Conservation (phyloP, 164 flowering plant genomes). For the Pachysandra terminalis region DNA sequence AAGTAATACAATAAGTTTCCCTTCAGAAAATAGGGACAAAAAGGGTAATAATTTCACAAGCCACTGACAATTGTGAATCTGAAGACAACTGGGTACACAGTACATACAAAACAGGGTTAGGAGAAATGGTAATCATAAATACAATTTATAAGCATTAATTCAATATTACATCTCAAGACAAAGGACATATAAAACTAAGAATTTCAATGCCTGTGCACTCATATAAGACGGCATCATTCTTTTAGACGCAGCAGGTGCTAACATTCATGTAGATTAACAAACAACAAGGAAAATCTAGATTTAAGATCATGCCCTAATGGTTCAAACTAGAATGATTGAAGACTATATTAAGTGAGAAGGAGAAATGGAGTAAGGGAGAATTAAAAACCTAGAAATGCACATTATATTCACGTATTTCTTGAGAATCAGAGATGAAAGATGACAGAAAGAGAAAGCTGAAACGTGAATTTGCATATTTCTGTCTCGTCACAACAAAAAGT, state of each 20-base stretch:
- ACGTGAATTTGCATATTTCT: too few species aligned
- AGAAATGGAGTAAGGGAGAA: neutral
- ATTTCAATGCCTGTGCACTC: too few species aligned
- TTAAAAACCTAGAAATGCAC: neutral
- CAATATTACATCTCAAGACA: too few species aligned
- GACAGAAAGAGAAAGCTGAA: too few species aligned
- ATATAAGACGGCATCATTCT: neutral
- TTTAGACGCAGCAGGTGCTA: neutral
- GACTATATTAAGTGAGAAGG: neutral
- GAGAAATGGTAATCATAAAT: too few species aligned
- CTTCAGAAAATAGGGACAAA: neutral
- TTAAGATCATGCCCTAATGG: neutral
- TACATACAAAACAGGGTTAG: too few species aligned
- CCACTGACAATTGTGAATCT: neutral
- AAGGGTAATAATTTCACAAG: too few species aligned
- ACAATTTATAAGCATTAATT: too few species aligned
- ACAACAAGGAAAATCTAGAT: neutral
- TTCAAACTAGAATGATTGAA: neutral
- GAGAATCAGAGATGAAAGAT: neutral
- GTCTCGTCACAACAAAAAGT: too few species aligned
- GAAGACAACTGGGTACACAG: neutral
- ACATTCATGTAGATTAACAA: neutral
- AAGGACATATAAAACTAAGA: too few species aligned
- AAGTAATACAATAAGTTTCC: neutral
- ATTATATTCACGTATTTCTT: neutral